Conservation (phyloP, 2,329 filamentous ascomycete species). For the Alternaria sp. region DNA sequence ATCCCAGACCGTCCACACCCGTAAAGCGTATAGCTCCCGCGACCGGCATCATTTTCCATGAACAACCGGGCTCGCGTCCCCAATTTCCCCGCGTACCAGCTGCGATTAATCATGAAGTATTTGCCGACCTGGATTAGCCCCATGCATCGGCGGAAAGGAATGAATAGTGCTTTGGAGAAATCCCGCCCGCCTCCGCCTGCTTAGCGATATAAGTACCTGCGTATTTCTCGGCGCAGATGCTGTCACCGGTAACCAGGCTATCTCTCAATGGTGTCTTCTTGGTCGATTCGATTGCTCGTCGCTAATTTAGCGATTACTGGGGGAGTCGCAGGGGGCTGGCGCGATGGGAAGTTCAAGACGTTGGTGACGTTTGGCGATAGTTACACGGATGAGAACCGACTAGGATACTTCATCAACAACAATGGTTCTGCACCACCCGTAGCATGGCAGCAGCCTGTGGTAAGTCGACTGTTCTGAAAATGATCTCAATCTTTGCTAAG, state of each 20-base stretch:
- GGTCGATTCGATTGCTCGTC: slow-evolving; percentile 27
- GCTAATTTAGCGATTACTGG: slow-evolving; percentile 27
- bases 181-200: slow-evolving; percentile 5
- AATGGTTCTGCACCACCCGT: slow-evolving; percentile 66
- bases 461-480: slow-evolving; percentile 26
- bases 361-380: slow-evolving; percentile 77
- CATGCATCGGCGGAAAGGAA: slow-evolving; percentile 21
- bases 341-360: slow-evolving; percentile 62
- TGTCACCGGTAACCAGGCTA: slow-evolving; percentile 3
- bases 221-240: neutral
- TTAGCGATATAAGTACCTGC: slow-evolving; percentile 24
- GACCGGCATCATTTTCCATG: slow-evolving; percentile 17
- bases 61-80: slow-evolving; percentile 19
- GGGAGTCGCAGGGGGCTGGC: slow-evolving; percentile 39
- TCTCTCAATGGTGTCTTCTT: slow-evolving; percentile 30
- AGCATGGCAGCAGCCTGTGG: slow-evolving; percentile 61
- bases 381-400: slow-evolving; percentile 75
- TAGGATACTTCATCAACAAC: slow-evolving; percentile 67
- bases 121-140: neutral
- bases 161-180: slow-evolving; percentile 6
- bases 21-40: slow-evolving; percentile 26
- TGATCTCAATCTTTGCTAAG: slow-evolving; percentile 2
- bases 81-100: slow-evolving; percentile 20
- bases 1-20: slow-evolving; percentile 18
- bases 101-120: slow-evolving; percentile 17